phyloP scores from a whole-genome alignment of 129 eudicot genomes.

The Gnaphalium uliginosum region DNA sequence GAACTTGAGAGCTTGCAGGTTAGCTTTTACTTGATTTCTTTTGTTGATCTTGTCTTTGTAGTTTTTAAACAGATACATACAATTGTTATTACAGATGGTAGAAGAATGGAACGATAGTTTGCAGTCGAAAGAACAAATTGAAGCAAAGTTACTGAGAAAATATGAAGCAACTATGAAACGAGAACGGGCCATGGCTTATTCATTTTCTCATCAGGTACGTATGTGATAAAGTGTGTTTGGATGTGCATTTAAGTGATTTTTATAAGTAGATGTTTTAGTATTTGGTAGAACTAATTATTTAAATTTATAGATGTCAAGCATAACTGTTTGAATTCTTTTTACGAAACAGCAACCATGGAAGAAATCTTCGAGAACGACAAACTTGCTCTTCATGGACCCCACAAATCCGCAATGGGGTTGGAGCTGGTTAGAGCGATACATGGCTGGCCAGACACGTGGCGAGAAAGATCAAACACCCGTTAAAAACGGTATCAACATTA shows the following conservation, averaged over 20 bases:
- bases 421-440: constrained; percentile 98
- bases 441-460: constrained; percentile 54
- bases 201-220: constrained; percentile 91
- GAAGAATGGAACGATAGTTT: constrained; percentile 82
- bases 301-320: background rate
- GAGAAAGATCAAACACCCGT: constrained; percentile 49
- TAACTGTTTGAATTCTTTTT: background rate
- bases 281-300: background rate
- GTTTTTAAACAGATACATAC: background rate
- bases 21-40: constrained; percentile 16
- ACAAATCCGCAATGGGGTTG: constrained; percentile 99
- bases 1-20: constrained; percentile 80
- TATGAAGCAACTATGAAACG: constrained; percentile 90
- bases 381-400: constrained; percentile 84
- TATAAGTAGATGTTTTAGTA: too few relatives aligned
- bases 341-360: constrained; percentile 76
- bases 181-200: constrained; percentile 91
- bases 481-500: constrained; percentile 37
- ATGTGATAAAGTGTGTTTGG: background rate
- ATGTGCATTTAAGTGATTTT: background rate
- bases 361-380: constrained; percentile 57
- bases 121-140: constrained; percentile 82
- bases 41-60: background rate
- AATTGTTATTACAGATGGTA: constrained; percentile 51
- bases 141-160: constrained; percentile 69